Percentiles rank a stretch among this genome's conserved stretches.
These are phyloP conservation scores for Xanthoceras sorbifolium DNA, from an alignment of 345 rosid genomes.

Conservation along the genomic window DNA sequence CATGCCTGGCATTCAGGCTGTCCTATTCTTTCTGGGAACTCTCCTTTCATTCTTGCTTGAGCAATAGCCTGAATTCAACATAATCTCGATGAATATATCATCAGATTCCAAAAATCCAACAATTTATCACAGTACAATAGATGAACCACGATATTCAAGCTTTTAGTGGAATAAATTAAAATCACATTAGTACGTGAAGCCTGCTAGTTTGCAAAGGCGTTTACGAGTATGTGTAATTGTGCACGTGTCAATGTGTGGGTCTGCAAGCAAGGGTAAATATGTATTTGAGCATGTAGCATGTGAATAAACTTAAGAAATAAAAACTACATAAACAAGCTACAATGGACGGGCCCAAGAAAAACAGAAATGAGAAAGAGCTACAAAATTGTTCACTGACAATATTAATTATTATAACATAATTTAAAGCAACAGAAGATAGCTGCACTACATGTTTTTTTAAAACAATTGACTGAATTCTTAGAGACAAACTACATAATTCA, in stretches of 20 bases:
- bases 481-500: not conserved
- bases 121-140: not conserved
- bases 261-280: not conserved
- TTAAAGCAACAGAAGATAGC: not conserved
- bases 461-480: not conserved
- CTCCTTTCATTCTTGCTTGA: conserved; percentile 90
- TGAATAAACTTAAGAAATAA: not conserved
- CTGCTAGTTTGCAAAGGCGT: not conserved
- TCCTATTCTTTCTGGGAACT: conserved; percentile 92
- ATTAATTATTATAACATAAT: not conserved
- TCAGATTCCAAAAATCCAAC: conserved; percentile 1
- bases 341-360: no score
- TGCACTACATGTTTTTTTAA: not conserved
- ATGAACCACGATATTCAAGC: not conserved
- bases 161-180: not conserved
- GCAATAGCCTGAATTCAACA: conserved; percentile 77
- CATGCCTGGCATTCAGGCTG: conserved; percentile 98
- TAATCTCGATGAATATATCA: conserved; percentile 26
- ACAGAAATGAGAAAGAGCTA: not conserved
- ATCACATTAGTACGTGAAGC: not conserved
- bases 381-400: no score
- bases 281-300: not conserved
- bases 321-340: not conserved
- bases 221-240: not conserved
- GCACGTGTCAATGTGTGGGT: not conserved